These are phyloP conservation scores for Glebionis coronaria DNA, from an alignment of 129 eudicot genomes.

Conservation along the genomic window DNA sequence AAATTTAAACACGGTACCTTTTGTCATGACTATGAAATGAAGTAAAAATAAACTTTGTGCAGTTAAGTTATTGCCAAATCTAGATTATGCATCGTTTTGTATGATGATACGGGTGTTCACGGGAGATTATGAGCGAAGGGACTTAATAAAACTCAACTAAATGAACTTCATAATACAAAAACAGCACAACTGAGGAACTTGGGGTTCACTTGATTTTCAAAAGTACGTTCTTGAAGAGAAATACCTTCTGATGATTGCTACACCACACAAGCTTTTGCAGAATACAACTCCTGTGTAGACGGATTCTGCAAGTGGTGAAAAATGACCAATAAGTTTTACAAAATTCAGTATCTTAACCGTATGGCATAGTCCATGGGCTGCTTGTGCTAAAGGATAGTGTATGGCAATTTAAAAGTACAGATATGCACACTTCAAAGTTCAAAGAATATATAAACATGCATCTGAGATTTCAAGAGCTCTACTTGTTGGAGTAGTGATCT, in stretches of 20 bases:
- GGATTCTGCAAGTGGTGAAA: conserved; percentile 55
- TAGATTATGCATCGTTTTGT: too few relatives aligned
- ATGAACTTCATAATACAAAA: too few relatives aligned
- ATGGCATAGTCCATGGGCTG: background rate
- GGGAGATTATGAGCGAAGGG: too few relatives aligned
- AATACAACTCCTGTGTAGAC: conserved; percentile 83
- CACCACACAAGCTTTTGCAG: conserved; percentile 85
- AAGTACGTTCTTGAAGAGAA: background rate
- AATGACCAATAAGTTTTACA: background rate
- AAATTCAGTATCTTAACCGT: background rate
- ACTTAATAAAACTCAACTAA: too few relatives aligned
- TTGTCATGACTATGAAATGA: background rate
- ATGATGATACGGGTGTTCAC: too few relatives aligned
- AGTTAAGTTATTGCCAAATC: too few relatives aligned
- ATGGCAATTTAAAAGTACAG: background rate
- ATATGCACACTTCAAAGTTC: background rate
- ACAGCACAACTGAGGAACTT: too few relatives aligned
- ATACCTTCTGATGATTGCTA: conserved; percentile 86
- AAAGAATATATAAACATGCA: background rate
- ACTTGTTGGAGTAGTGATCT: conserved; percentile 88
- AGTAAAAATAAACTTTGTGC: background rate
- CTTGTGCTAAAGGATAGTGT: too few relatives aligned
- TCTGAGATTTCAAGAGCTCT: background rate
- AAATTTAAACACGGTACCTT: conserved; percentile 7
- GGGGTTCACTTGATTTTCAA: background rate